Base-by-base conservation (phyloP, 2,329 filamentous ascomycete genomes). In the Rachicladosporium sp. region DNA sequence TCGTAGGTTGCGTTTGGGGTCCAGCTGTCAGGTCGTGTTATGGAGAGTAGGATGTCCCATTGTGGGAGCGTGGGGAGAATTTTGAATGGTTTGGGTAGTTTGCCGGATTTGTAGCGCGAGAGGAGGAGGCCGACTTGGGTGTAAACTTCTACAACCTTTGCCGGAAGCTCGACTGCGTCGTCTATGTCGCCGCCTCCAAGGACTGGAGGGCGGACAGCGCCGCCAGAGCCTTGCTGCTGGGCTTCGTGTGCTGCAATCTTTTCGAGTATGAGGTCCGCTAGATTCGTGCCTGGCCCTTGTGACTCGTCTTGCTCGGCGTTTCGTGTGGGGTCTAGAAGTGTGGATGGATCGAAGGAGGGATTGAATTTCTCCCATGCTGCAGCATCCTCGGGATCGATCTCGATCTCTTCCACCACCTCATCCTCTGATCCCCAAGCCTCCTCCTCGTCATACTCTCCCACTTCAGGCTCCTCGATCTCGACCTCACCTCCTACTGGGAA, bases 31-130 rank as follows among this genome's bases (percentile, higher is more conserved):
- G 89, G 88, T 23, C 78, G 74, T n/a, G 87, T 93, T 40, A 93
- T 76, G 47, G 79, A 71, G 50, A 94, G 75, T 30, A 94, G 82
- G 12, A 86, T 82, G 57, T 91, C 84, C 87, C 88, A 96, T 53
- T 91, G 78, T 6, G 87, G 87, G 10, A 96, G 76, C 1, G 87
- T 88, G 2, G 91, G 91, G 6, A 98, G 73, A 48, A 96, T 87
- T 64, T 96, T 96, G 72, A 98, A 93, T 1, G 89, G 89, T 63
- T 98, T 98, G 12, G 91, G 91, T 27, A 98, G 73, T 49, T 89
- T 89, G n/a, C 91, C 91, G 10, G 83, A 89, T 64, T 93, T 94
- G 69, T 94, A 96, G 48, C 89, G 78, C 19, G 85, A 87, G 43
- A 98, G 73, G 44, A 96, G 81, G 49, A 88, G 70, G 44, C 88